A percentile compares a stretch with the other conserved stretches of the same genome.
phyloP scores from a whole-genome alignment of 768 basidiomycete species.

The Epithele typhae region DNA sequence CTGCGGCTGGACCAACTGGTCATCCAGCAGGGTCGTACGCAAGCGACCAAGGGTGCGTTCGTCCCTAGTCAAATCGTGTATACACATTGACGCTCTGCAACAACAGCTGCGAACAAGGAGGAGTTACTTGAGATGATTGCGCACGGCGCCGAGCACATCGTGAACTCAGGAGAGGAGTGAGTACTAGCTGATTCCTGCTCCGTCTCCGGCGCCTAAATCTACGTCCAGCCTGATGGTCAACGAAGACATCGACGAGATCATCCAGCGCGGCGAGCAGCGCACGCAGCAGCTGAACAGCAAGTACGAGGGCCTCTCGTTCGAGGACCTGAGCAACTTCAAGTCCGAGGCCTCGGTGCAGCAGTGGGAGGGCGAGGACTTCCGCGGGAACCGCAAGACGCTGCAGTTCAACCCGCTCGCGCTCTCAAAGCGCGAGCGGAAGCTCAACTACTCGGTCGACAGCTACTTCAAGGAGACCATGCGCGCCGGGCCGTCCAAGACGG shows the following conservation, averaged over 20 bases:
- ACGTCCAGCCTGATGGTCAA: conserved; percentile 74
- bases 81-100: background rate
- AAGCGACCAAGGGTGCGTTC: conserved; percentile 66
- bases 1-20: conserved; percentile 92
- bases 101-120: conserved; percentile 83
- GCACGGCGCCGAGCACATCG: conserved; percentile 95
- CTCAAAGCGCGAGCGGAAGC: conserved; percentile 90
- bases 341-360: conserved; percentile 86
- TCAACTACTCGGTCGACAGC: conserved; percentile 90
- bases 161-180: conserved; percentile 73
- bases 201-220: too few relatives aligned
- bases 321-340: conserved; percentile 97
- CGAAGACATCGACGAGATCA: conserved; percentile 93
- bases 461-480: conserved; percentile 94
- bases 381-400: conserved; percentile 59
- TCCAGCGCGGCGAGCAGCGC: conserved; percentile 84
- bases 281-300: conserved; percentile 86
- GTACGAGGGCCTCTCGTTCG: conserved; percentile 89
- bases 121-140: conserved; percentile 98
- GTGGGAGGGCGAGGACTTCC: conserved; percentile 96
- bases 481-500: conserved; percentile 69
- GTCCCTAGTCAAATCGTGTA: background rate
- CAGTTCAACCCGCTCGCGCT: conserved; percentile 79
- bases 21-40: conserved; percentile 91
- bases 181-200: too few relatives aligned